phyloP scores from a whole-genome alignment of 768 basidiomycete genomes.

The Podaxis pistillaris region DNA sequence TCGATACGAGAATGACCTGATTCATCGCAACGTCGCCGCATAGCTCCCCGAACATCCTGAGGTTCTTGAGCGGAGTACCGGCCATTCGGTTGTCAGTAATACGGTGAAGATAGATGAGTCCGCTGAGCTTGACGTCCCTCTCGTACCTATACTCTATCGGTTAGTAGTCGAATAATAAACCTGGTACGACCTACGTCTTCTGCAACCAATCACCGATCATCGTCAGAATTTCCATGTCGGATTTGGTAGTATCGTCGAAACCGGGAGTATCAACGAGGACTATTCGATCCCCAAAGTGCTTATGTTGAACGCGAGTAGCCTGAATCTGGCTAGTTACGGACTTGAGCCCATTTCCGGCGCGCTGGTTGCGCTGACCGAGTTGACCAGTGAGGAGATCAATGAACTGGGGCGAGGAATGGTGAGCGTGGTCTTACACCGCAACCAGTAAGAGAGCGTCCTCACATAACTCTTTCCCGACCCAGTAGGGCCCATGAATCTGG shows the following conservation, averaged over 20 bases:
- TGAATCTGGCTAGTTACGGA: constrained; percentile 38
- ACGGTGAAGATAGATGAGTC: constrained; percentile 16
- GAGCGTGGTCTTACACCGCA: neutral
- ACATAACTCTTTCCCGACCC: constrained; percentile 26
- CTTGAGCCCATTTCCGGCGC: constrained; percentile 22
- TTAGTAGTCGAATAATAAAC: neutral
- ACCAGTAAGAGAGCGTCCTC: neutral
- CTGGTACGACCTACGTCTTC: constrained; percentile 10
- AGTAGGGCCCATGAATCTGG: constrained; percentile 26
- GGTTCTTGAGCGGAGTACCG: constrained; percentile 20
- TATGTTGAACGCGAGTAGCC: constrained; percentile 26
- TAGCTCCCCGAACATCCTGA: constrained; percentile 28
- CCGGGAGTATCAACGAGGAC: constrained; percentile 39
- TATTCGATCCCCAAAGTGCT: constrained; percentile 19
- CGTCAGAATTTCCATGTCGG: constrained; percentile 16
- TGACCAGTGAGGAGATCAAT: constrained; percentile 23
- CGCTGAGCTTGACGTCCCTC: constrained; percentile 7
- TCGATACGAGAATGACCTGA: constrained; percentile 33
- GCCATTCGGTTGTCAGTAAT: constrained; percentile 13
- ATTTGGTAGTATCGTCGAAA: constrained; percentile 33
- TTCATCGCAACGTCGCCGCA: constrained; percentile 25
- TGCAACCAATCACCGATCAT: constrained; percentile 17
- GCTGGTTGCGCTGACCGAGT: constrained; percentile 13
- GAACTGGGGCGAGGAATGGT: constrained; percentile 17
- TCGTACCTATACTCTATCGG: neutral